These are phyloP conservation scores for Planoprotostelium fungivorum DNA, from an alignment of 78 protist species.

Conservation along the genomic window DNA sequence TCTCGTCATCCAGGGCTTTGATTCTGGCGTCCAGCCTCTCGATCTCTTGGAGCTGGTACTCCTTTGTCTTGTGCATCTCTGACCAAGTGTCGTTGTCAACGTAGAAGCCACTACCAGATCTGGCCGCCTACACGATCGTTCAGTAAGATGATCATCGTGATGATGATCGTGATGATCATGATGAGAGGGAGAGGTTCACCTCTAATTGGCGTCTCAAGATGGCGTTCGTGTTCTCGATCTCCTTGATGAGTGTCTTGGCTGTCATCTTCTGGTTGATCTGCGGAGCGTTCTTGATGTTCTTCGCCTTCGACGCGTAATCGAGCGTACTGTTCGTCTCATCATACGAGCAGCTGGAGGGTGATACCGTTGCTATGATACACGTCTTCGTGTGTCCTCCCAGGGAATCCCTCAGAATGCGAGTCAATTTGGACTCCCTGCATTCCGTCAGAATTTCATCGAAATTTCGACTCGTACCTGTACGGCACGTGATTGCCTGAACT, in stretches of 20 bases:
- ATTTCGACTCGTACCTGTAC: neutral
- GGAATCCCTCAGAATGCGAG: conserved; percentile 90
- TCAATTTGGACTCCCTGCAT: conserved; percentile 75
- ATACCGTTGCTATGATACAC: conserved; percentile 89
- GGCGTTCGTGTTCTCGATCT: neutral
- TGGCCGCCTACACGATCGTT: neutral
- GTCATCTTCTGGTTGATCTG: conserved; percentile 82
- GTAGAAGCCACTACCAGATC: neutral
- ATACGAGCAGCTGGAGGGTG: conserved; percentile 54
- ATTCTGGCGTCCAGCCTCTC: neutral
- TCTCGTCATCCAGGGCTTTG: too few species aligned
- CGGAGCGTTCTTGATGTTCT: conserved; percentile 81
- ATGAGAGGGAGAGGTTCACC: too few species aligned
- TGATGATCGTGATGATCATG: neutral
- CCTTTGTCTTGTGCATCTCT: neutral
- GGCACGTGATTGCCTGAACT: conserved; percentile 70
- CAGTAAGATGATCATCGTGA: neutral
- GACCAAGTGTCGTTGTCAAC: neutral
- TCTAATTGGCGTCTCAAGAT: neutral
- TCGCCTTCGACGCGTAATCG: conserved; percentile 87
- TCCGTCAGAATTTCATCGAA: conserved; percentile 12
- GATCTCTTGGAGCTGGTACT: neutral
- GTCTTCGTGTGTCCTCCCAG: conserved; percentile 94
- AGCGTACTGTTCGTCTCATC: conserved; percentile 87
- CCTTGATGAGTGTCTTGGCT: conserved; percentile 53